Percentiles rank a stretch among this genome's conserved stretches.
Conservation (phyloP, 768 basidiomycete species). For the Sarcomyxa edulis region DNA sequence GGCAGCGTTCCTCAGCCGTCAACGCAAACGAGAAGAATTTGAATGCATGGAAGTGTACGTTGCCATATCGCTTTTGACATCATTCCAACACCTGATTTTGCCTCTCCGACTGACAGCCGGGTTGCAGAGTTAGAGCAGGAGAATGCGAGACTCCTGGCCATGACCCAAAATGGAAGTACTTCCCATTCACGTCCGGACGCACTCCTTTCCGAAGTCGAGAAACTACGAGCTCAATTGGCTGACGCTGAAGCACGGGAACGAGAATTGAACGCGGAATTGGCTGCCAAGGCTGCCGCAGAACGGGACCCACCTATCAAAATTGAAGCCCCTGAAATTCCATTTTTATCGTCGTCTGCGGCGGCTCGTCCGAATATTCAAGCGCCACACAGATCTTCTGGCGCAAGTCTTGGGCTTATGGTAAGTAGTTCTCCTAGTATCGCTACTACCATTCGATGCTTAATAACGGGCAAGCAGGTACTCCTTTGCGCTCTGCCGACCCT, state of each 20-base stretch:
- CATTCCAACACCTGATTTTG: conserved; percentile 5
- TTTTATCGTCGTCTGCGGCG: conserved; percentile 38
- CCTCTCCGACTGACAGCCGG: conserved; percentile 45
- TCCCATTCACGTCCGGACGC: conserved; percentile 24
- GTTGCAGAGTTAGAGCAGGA: conserved; percentile 83
- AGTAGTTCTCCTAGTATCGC: conserved; percentile 17
- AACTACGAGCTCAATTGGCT: conserved; percentile 59
- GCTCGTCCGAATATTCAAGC: conserved; percentile 33
- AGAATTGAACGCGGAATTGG: conserved; percentile 59
- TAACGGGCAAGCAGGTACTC: conserved; percentile 49
- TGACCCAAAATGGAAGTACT: conserved; percentile 42
- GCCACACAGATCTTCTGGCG: conserved; percentile 55
- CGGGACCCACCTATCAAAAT: conserved; percentile 42
- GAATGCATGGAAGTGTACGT: conserved; percentile 88
- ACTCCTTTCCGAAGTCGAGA: conserved; percentile 57
- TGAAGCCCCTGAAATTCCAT: conserved; percentile 50
- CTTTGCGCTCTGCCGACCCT: conserved; percentile 74
- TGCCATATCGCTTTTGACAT: conserved; percentile 12
- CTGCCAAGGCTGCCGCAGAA: conserved; percentile 25
- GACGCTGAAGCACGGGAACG: conserved; percentile 64
- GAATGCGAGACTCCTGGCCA: conserved; percentile 63
- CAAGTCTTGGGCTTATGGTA: conserved; percentile 71
- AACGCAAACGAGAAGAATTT: conserved; percentile 90
- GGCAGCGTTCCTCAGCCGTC: conserved; percentile 86
- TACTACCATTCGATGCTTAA: conserved; percentile 10